Conservation (phyloP, 1,284 basidiomycete genomes). For the Tilletia walkeri region DNA sequence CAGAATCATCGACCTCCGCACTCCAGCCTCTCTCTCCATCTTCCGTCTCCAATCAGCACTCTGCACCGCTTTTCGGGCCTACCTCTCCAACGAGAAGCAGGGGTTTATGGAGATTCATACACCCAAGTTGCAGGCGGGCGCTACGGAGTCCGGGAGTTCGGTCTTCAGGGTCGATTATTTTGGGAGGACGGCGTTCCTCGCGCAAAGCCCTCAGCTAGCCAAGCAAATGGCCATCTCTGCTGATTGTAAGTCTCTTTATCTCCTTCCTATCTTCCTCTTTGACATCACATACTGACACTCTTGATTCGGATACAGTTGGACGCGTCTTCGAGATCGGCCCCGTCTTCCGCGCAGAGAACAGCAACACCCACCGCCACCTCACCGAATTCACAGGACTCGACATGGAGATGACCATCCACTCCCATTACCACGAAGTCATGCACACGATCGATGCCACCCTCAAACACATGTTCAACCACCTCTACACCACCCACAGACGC, state of each 20-base stretch:
- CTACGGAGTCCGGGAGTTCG: slow-evolving; percentile 47
- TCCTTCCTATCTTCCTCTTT: neutral
- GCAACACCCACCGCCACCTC: slow-evolving; percentile 50
- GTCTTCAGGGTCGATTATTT: slow-evolving; percentile 53
- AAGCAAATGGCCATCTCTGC: slow-evolving; percentile 53
- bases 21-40: slow-evolving; percentile 46
- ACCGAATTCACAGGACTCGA: slow-evolving; percentile 54
- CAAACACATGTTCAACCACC: slow-evolving; percentile 44
- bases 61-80: slow-evolving; percentile 46
- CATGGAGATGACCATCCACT: slow-evolving; percentile 49
- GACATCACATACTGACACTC: neutral
- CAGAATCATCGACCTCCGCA: slow-evolving; percentile 48
- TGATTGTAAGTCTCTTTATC: slow-evolving; percentile 23
- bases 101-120: slow-evolving; percentile 51
- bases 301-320: slow-evolving; percentile 24
- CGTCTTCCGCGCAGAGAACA: slow-evolving; percentile 53
- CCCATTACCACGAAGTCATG: slow-evolving; percentile 51
- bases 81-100: slow-evolving; percentile 30
- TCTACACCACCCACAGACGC: slow-evolving; percentile 33
- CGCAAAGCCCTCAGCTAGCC: slow-evolving; percentile 50
- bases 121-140: slow-evolving; percentile 51
- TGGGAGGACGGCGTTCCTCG: slow-evolving; percentile 48
- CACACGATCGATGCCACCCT: slow-evolving; percentile 47
- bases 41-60: slow-evolving; percentile 49
- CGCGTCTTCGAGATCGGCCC: slow-evolving; percentile 53